Evolutionary conservation across 495 filamentous ascomycete species (phyloP).

Genomic region (Astrothelium subdiscretum): DNA sequence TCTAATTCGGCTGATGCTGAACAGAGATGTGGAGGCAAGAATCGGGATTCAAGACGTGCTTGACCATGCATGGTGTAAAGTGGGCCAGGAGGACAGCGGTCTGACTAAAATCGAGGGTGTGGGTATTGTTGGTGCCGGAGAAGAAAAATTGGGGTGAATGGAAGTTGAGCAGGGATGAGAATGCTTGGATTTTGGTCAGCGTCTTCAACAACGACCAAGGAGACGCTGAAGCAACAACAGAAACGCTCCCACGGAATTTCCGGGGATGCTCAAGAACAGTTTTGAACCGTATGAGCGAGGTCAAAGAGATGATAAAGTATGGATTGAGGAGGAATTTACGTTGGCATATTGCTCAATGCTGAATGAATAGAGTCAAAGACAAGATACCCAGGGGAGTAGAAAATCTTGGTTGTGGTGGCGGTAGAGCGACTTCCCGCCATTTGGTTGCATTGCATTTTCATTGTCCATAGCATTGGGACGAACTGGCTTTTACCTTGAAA

Average conservation of each 20-base stretch:
- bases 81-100: conserved; percentile 6
- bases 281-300: not conserved
- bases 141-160: not conserved
- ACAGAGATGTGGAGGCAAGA: conserved; percentile 73
- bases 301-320: not conserved
- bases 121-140: not conserved
- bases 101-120: not conserved
- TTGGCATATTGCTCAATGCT: not conserved
- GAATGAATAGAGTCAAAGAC: not conserved
- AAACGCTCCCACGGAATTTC: too few relatives aligned
- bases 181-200: not conserved
- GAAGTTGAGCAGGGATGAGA: not conserved
- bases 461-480: not conserved
- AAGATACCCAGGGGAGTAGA: not conserved
- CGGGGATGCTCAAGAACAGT: not conserved
- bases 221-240: not conserved
- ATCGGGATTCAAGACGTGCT: conserved; percentile 74
- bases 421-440: not conserved
- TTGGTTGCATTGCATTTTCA: not conserved
- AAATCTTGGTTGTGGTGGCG: not conserved
- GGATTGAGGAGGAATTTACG: not conserved
- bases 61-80: conserved; percentile 64
- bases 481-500: not conserved
- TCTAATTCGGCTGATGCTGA: conserved; percentile 78
- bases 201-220: not conserved